Evolutionary conservation across 257 asterid genomes (phyloP), one percentile per base, ranked within the genome.

Genomic region (Orobanche coerulescens): DNA sequence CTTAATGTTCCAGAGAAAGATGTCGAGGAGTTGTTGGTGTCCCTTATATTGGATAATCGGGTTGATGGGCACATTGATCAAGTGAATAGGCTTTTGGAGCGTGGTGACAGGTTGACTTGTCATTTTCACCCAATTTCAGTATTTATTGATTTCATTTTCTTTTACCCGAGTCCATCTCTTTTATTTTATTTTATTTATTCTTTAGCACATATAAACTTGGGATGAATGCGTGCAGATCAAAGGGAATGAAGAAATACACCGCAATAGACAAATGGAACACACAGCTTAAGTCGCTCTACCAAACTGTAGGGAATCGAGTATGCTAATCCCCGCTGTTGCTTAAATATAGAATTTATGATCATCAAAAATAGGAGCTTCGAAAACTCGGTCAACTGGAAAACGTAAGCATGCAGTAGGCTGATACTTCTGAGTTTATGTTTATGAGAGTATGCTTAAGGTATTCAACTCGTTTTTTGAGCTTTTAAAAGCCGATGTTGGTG

Each of bases 1-100:
- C 99, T 93, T 46, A 89, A 93, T 72, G 96, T 93, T 61, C 97
- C 99, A 28, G 97, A 89, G 78, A 83, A 86, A 59, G 99, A 93
- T 23, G 99, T 93, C 1, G 97, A 84, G 79, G 94, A 83, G 61
- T 71, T 93, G 77, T 73, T 93, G 78, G 99, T 93, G 22, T 84
- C 96, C 30, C 96, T 93, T 12, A 89, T 93, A 67, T 72, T 93
- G 82, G 97, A 90, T 64, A 90, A 90, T 67, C 85, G 96, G 43
- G 80, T 90, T 72, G 74, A 78, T 13, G 97, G 97, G 50, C 95
- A 87, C 77, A 90, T 90, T 76, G 97, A 90, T 81, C 97, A 90
- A 81, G 97, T 90, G 76, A 87, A 87, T 68, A 78, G 89, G 64
- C 87, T 90, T 28, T 76, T 90, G 53, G 97, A 90, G 71, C 84